A percentile compares a stretch with the other conserved stretches of the same genome.
Conservation (phyloP, 176 grass and related monocot species). For the Musa troglodytarum region DNA sequence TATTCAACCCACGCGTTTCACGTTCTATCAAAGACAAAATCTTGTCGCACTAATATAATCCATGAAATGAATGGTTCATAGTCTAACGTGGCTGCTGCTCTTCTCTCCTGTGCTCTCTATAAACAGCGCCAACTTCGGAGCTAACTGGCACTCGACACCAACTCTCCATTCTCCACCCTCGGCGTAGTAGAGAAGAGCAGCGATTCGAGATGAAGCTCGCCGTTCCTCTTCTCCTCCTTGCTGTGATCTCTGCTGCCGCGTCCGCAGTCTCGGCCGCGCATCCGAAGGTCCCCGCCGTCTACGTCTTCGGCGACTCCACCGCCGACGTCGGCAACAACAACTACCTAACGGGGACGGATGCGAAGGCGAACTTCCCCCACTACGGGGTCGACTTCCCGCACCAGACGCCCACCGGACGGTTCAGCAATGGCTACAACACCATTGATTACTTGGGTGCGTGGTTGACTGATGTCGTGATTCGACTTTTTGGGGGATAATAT, state of each 20-base stretch:
- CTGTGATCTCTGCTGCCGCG: background rate
- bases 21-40: no score
- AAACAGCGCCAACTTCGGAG: no score
- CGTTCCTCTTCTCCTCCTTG: background rate
- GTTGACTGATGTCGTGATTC: no score
- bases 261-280: background rate
- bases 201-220: background rate
- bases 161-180: no score
- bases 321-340: constrained; percentile 5
- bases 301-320: constrained; percentile 1
- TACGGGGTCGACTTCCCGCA: constrained; percentile 38
- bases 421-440: constrained; percentile 53
- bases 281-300: background rate
- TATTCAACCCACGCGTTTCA: no score
- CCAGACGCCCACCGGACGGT: constrained; percentile 35
- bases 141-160: no score
- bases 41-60: no score
- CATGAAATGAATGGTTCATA: no score
- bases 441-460: constrained; percentile 35
- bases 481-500: no score
- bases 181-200: background rate
- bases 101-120: no score
- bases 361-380: constrained; percentile 29
- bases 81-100: no score
- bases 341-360: background rate